These are phyloP conservation scores for Cutaneotrichosporon mucoides DNA, from an alignment of 1,284 basidiomycete genomes.

Conservation along the genomic window DNA sequence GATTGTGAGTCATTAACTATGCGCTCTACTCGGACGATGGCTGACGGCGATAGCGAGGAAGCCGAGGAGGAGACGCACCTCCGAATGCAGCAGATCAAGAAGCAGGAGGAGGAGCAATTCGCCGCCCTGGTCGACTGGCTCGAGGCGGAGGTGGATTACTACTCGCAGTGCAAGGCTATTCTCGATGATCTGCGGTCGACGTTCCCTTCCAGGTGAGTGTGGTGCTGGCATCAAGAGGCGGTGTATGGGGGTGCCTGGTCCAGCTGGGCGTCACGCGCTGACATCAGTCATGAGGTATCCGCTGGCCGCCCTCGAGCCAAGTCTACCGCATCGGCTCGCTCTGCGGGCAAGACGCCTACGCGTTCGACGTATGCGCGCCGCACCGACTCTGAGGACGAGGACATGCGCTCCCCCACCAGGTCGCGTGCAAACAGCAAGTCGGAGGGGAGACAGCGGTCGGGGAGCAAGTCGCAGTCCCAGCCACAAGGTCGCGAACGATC, in stretches of 20 bases:
- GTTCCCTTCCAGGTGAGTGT: conserved; percentile 57
- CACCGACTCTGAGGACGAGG: conserved; percentile 9
- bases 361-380: background rate
- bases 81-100: conserved; percentile 69
- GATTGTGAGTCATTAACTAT: conserved; percentile 59
- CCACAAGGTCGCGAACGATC: conserved; percentile 36
- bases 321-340: conserved; percentile 19
- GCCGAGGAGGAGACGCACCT: conserved; percentile 69
- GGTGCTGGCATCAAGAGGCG: background rate
- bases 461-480: background rate
- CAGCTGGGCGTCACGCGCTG: background rate
- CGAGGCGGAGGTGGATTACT: conserved; percentile 67
- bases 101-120: conserved; percentile 66
- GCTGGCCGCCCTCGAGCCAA: conserved; percentile 4
- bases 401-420: background rate
- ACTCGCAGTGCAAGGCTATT: conserved; percentile 64
- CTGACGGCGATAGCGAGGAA: conserved; percentile 60
- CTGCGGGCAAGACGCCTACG: conserved; percentile 18
- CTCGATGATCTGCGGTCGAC: conserved; percentile 62
- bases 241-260: no score
- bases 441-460: conserved; percentile 5
- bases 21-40: no score
- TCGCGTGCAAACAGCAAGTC: conserved; percentile 1
- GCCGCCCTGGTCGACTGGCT: conserved; percentile 63
- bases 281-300: background rate